Evolutionary conservation across 2,329 filamentous ascomycete species (phyloP).

Genomic region (Penicillium sp.): DNA sequence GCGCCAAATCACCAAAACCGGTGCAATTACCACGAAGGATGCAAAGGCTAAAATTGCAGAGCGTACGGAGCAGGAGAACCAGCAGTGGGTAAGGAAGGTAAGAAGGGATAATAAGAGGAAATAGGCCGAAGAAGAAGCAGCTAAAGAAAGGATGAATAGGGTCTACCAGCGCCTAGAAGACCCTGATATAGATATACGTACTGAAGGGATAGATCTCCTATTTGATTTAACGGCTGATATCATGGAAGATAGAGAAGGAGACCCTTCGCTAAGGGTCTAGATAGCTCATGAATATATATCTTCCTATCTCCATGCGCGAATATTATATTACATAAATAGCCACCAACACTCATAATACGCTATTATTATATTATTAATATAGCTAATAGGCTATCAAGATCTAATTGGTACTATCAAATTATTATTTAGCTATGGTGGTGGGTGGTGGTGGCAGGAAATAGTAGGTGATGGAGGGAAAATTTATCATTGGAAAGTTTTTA

Average conservation of each 20-base stretch:
- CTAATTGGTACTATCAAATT: too few relatives aligned
- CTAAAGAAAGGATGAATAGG: not conserved
- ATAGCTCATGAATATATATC: constrained; percentile 17
- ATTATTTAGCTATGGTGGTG: not conserved
- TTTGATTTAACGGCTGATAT: constrained; percentile 16
- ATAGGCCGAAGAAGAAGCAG: not conserved
- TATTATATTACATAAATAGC: too few relatives aligned
- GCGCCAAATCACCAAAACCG: not conserved
- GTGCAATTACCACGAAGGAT: not conserved
- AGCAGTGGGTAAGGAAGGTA: not conserved
- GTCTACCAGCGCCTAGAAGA: not conserved
- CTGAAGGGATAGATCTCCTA: not conserved
- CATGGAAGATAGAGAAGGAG: constrained; percentile 40
- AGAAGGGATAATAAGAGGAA: not conserved
- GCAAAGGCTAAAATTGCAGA: not conserved
- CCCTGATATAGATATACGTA: not conserved
- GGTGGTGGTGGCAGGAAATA: not conserved
- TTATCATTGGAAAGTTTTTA: not conserved
- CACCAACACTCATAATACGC: too few relatives aligned
- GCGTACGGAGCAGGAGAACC: not conserved
- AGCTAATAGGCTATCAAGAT: too few relatives aligned
- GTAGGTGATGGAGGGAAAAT: not conserved
- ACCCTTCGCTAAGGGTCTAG: constrained; percentile 37
- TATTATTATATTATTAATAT: too few relatives aligned
- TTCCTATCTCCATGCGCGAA: too few relatives aligned